Evolutionary conservation across 106 monocot genomes (phyloP).

Genomic region (Narthecium ossifragum): DNA sequence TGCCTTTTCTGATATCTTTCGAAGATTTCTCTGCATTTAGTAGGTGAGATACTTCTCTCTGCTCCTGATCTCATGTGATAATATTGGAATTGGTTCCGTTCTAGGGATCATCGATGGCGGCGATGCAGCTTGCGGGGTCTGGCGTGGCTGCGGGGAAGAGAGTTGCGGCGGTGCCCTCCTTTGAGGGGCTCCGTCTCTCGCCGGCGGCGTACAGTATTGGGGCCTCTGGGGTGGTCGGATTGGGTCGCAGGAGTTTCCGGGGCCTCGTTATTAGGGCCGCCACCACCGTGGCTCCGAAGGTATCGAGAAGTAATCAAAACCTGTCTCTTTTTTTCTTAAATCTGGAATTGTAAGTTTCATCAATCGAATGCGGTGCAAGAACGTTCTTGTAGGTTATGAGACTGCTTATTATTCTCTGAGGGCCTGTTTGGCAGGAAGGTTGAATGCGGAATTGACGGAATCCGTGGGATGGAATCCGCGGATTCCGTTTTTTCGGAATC

Average conservation of each 20-base stretch:
- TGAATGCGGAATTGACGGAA: too few species aligned
- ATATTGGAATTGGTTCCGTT: neutral
- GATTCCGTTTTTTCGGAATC: too few species aligned
- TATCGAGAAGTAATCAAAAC: neutral
- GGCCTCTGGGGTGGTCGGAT: slow-evolving; percentile 1
- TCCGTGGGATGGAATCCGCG: too few species aligned
- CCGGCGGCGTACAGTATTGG: slow-evolving; percentile 10
- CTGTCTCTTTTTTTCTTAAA: neutral
- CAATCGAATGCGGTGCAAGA: too few species aligned
- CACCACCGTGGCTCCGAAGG: slow-evolving; percentile 45
- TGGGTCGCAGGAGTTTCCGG: slow-evolving; percentile 21
- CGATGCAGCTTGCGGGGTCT: neutral
- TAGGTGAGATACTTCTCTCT: neutral
- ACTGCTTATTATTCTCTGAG: neutral
- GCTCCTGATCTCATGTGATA: neutral
- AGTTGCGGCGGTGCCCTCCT: slow-evolving; percentile 7
- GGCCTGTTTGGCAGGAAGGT: neutral
- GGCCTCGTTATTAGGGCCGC: slow-evolving; percentile 52
- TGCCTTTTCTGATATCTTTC: neutral
- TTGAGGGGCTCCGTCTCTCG: slow-evolving; percentile 38
- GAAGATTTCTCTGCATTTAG: neutral
- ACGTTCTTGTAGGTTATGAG: neutral
- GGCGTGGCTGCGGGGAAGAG: slow-evolving; percentile 7
- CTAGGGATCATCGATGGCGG: neutral
- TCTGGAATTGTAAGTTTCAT: neutral